A percentile compares a stretch with the other conserved stretches of the same genome.
Evolutionary conservation across 352 stramenopile species (phyloP).

Genomic region (Phytophthora pistaciae): DNA sequence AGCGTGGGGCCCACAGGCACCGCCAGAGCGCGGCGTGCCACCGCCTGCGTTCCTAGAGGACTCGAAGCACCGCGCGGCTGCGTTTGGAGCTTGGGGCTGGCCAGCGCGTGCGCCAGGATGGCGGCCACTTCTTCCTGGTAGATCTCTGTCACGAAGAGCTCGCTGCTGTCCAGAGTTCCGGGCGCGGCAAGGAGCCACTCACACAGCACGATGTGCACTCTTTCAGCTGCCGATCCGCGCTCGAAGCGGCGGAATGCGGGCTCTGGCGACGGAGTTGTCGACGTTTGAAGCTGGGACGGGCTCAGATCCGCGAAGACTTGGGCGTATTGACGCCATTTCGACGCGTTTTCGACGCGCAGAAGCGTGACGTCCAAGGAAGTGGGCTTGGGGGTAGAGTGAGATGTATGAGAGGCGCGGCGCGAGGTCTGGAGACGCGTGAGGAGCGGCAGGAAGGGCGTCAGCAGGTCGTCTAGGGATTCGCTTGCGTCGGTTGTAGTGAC

Average conservation of each 20-base stretch:
- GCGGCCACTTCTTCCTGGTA: constrained; percentile 65
- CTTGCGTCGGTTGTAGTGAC: constrained; percentile 12
- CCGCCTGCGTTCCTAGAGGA: constrained; percentile 14
- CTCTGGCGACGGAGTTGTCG: neutral
- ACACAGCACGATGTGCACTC: constrained; percentile 49
- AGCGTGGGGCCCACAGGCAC: constrained; percentile 54
- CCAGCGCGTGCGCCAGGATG: constrained; percentile 56
- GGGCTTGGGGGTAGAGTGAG: neutral
- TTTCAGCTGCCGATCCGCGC: constrained; percentile 33
- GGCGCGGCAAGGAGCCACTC: constrained; percentile 36
- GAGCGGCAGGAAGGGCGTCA: constrained; percentile 58
- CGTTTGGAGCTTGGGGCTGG: constrained; percentile 40
- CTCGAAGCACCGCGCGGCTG: constrained; percentile 16
- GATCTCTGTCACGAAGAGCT: constrained; percentile 64
- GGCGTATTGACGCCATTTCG: constrained; percentile 55
- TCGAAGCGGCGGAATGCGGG: constrained; percentile 65
- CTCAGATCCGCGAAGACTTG: constrained; percentile 42
- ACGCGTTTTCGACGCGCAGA: constrained; percentile 48
- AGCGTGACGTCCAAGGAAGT: constrained; percentile 33
- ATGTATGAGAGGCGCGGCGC: constrained; percentile 11
- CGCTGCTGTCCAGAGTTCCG: constrained; percentile 37
- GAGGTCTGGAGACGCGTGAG: constrained; percentile 55
- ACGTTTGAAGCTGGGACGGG: constrained; percentile 32
- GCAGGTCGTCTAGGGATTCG: constrained; percentile 23
- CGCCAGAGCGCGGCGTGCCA: constrained; percentile 32